Conservation (phyloP, 257 asterid genomes). For the Oldenlandia corymbosa region DNA sequence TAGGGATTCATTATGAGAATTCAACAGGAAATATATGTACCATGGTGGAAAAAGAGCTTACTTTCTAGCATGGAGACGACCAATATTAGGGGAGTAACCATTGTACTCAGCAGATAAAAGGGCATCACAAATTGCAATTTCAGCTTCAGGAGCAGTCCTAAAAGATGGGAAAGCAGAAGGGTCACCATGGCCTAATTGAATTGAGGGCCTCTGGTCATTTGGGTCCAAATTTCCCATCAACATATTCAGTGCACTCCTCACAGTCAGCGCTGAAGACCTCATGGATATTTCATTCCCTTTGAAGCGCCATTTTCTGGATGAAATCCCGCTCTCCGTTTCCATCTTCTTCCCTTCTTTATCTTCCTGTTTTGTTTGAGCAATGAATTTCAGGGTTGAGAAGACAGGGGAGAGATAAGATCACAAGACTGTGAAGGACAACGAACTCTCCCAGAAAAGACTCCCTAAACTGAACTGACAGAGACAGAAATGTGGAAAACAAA, state of each 20-base stretch:
- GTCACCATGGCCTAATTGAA: constrained; percentile 78
- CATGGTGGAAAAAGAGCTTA: neutral
- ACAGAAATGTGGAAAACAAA: too few relatives aligned
- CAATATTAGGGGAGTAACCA: constrained; percentile 64
- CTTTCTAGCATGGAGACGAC: constrained; percentile 62
- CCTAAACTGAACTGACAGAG: too few relatives aligned
- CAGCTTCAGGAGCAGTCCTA: constrained; percentile 49
- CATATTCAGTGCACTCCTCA: constrained; percentile 44
- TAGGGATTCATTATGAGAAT: neutral
- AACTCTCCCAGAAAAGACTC: too few relatives aligned
- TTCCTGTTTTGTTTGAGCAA: neutral
- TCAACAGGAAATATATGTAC: neutral
- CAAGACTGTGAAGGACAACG: too few relatives aligned
- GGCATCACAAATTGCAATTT: constrained; percentile 58
- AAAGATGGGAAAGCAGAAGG: constrained; percentile 77
- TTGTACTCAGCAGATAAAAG: constrained; percentile 56
- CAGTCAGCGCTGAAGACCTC: constrained; percentile 41
- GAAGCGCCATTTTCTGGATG: constrained; percentile 45
- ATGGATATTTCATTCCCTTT: constrained; percentile 36
- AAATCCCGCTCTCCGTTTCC: constrained; percentile 39
- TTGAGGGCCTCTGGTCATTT: constrained; percentile 36
- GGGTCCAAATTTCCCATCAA: constrained; percentile 37
- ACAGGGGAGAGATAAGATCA: neutral
- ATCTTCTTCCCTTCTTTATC: too few relatives aligned
- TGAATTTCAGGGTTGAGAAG: neutral